Base-by-base conservation (phyloP, 1,139 yeast genomes). In the Kodamaea suecica region DNA sequence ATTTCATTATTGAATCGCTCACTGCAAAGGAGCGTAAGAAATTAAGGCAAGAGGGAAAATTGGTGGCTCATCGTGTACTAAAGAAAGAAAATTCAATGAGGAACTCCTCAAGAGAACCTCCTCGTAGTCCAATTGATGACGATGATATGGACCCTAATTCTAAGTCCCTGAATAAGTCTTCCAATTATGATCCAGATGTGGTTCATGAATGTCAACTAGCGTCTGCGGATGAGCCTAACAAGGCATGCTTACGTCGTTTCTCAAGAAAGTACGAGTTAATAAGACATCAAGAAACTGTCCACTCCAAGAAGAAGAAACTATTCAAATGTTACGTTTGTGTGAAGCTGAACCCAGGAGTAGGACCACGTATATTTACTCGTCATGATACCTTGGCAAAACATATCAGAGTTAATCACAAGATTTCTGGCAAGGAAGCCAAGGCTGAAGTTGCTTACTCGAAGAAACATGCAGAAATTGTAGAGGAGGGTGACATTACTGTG, bases 301-400 rank as follows among this genome's bases (percentile, higher is more conserved):
- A 92, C 59, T 92, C 97, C 2, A 73, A 84, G 36, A 84, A 83
- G 59, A 84, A 92, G 60, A 84, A 84, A 52, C 77, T 85, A 35
- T 92, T 82, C 67, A 81, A 84, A 53, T 92, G 98, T 59, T 81
- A 80, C 52, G 80, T 84, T 28, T 92, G 98, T 63, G 84, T 80
- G 29, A 80, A 77, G 48, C 80, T 76, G 48, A 66, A 70, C 43
- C 76, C 76, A 1, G 53, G 53, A 6, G 62, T 64, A 16, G 75
- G 74, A 0, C 70, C 79, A 13, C 63, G 92, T 62, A 87, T 95
- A 2, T 92, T 92, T 55, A 84, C 95, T 34, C 77, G 98, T 45
- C 85, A 88, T 58, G 98, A 92, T 60, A 97, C 98, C 2, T 72
- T 92, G 45, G 88, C 95, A 14, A 79, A 97, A 54, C 98, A 92